A percentile compares a stretch with the other conserved stretches of the same genome.
phyloP scores from a whole-genome alignment of 2,329 filamentous ascomycete species.

The Aaosphaeria arxii region DNA sequence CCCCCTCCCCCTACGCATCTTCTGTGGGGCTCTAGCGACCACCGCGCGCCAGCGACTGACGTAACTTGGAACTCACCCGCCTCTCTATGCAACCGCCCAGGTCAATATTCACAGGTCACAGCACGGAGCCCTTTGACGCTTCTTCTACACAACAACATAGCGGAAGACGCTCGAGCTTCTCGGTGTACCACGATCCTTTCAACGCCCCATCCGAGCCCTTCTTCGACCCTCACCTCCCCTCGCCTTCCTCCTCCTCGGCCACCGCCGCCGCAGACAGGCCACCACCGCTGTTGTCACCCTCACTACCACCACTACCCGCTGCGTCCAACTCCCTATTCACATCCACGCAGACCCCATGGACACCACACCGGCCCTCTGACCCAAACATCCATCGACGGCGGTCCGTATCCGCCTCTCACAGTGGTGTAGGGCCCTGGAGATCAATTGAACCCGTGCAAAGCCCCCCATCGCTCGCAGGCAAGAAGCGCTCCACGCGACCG shows the following conservation, averaged over 20 bases:
- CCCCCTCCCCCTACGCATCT: too few relatives aligned
- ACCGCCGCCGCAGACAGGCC: constrained; percentile 12
- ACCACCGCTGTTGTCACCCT: constrained; percentile 5
- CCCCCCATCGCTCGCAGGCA: constrained; percentile 17
- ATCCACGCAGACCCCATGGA: constrained; percentile 17
- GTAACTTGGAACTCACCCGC: background rate
- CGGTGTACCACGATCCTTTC: constrained; percentile 13
- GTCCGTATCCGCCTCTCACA: constrained; percentile 10
- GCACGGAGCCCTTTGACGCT: constrained; percentile 6
- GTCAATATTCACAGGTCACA: constrained; percentile 37
- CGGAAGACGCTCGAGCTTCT: constrained; percentile 13
- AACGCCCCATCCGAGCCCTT: too few relatives aligned
- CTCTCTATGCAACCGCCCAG: constrained; percentile 24
- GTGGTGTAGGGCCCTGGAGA: constrained; percentile 4
- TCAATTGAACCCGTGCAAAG: constrained; percentile 7
- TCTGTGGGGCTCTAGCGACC: too few relatives aligned
- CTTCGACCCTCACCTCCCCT: background rate
- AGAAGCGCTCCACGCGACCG: constrained; percentile 15
- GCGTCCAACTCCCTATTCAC: constrained; percentile 1
- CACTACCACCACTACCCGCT: constrained; percentile 4
- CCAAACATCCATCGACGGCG: constrained; percentile 4
- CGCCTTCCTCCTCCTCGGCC: constrained; percentile 4
- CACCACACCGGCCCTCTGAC: background rate
- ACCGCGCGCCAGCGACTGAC: too few relatives aligned
- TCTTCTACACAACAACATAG: constrained; percentile 4